These are phyloP conservation scores for Pulveroboletus sp. DNA, from an alignment of 768 basidiomycete genomes.

Conservation along the genomic window DNA sequence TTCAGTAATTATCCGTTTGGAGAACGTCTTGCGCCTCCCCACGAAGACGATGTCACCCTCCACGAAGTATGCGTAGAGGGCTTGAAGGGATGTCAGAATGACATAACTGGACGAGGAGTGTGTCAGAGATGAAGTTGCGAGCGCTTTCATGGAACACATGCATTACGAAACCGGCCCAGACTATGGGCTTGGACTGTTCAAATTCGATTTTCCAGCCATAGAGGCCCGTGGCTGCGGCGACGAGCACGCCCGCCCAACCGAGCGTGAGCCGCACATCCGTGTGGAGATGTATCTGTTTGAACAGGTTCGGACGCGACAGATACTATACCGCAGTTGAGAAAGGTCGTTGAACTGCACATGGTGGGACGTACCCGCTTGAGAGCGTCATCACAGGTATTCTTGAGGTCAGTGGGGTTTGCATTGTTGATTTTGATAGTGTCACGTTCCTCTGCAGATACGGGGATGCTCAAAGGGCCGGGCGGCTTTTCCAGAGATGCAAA, in stretches of 20 bases:
- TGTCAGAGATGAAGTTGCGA: conserved; percentile 5
- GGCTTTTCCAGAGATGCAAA: conserved; percentile 37
- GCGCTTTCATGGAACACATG: conserved; percentile 38
- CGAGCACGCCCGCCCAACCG: conserved; percentile 82
- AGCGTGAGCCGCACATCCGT: conserved; percentile 84
- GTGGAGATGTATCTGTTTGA: conserved; percentile 82
- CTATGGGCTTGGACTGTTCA: conserved; percentile 77
- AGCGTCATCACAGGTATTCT: conserved; percentile 81
- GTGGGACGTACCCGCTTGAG: conserved; percentile 69
- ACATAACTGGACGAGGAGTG: conserved; percentile 54
- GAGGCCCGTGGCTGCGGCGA: conserved; percentile 75
- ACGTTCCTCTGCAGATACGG: conserved; percentile 41
- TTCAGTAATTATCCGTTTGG: conserved; percentile 91
- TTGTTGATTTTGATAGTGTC: conserved; percentile 62
- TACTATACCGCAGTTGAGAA: conserved; percentile 46
- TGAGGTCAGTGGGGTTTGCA: conserved; percentile 53
- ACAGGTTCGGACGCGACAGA: conserved; percentile 73
- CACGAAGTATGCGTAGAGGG: conserved; percentile 81
- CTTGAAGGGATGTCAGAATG: conserved; percentile 64
- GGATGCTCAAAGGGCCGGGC: conserved; percentile 50
- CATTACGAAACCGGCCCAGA: conserved; percentile 77
- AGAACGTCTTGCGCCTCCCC: conserved; percentile 86
- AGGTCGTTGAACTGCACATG: neutral
- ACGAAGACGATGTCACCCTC: conserved; percentile 84
- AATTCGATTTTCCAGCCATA: conserved; percentile 90